Evolutionary conservation across 2,329 filamentous ascomycete species (phyloP).

Genomic region (Trichoderma koningii): DNA sequence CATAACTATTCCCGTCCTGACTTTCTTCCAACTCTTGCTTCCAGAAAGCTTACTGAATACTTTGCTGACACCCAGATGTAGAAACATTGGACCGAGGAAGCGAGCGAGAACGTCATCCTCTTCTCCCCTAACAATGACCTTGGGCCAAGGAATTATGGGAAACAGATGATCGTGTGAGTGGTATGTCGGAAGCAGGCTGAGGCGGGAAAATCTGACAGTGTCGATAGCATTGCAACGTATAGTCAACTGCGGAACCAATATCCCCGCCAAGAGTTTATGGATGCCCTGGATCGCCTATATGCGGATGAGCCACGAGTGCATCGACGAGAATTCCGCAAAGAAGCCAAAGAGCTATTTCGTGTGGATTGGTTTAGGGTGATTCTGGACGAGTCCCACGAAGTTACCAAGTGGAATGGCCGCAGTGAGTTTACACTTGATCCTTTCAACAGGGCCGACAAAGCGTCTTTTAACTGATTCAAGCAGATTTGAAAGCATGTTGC

Average conservation of each 20-base stretch:
- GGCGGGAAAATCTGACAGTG: not conserved
- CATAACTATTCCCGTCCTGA: too few species aligned
- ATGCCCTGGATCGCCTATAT: not conserved
- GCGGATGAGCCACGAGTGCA: not conserved
- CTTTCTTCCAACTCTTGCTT: too few species aligned
- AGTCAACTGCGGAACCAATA: conserved; percentile 33
- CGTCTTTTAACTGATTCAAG: not conserved
- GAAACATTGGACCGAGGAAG: conserved; percentile 1
- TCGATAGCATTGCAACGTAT: conserved; percentile 37
- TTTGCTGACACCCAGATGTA: not conserved
- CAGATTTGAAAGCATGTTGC: conserved; percentile 34
- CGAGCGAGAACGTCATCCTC: not conserved
- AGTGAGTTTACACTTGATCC: conserved; percentile 33
- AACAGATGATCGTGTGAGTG: conserved; percentile 20
- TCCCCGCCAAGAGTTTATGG: not conserved
- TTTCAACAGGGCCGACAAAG: too few species aligned
- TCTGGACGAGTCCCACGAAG: conserved; percentile 58
- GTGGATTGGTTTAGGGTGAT: conserved; percentile 54
- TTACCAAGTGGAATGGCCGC: conserved; percentile 50
- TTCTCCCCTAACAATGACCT: not conserved
- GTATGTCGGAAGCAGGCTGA: too few species aligned
- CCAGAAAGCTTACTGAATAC: not conserved
- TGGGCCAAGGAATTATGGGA: not conserved
- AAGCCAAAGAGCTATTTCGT: conserved; percentile 30
- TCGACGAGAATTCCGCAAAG: conserved; percentile 44